Percentiles rank a stretch among this genome's conserved stretches.
phyloP scores from a whole-genome alignment of 108 stramenopile genomes.

The Nitzschia inconspicua region DNA sequence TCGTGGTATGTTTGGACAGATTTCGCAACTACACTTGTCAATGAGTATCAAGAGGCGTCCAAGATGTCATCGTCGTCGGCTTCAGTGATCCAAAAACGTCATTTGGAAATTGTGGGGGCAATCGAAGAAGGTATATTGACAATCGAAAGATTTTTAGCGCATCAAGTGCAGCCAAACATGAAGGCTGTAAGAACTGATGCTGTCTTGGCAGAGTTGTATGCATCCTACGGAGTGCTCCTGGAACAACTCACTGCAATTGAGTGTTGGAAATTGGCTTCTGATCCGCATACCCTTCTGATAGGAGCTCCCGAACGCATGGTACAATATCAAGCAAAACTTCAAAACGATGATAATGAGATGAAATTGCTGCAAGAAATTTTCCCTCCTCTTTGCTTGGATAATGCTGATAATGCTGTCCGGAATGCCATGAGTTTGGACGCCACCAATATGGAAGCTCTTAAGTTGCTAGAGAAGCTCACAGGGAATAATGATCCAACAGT shows the following conservation, averaged over 20 bases:
- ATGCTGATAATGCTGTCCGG: conserved; percentile 62
- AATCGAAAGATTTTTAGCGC: conserved; percentile 18
- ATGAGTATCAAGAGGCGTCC: background rate
- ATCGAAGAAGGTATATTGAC: conserved; percentile 30
- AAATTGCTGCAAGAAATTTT: conserved; percentile 21
- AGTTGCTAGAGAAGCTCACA: conserved; percentile 41
- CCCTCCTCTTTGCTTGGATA: conserved; percentile 39
- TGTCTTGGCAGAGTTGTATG: conserved; percentile 50
- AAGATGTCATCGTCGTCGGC: background rate
- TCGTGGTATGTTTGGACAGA: background rate
- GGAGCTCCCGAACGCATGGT: conserved; percentile 26
- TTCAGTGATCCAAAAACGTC: background rate
- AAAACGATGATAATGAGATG: background rate
- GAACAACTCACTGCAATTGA: conserved; percentile 29
- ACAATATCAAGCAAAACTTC: background rate
- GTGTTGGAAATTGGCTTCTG: conserved; percentile 36
- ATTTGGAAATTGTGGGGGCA: conserved; percentile 15
- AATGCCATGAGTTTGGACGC: conserved; percentile 58
- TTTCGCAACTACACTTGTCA: background rate
- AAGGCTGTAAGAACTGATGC: background rate
- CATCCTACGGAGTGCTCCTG: conserved; percentile 49
- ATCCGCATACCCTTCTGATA: conserved; percentile 59
- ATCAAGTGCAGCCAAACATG: background rate
- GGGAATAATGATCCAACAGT: background rate
- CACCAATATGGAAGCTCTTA: conserved; percentile 40